Evolutionary conservation across 108 stramenopile species (phyloP), one percentile per base, ranked within the genome.

Genomic region (Nitzschia putrida): DNA sequence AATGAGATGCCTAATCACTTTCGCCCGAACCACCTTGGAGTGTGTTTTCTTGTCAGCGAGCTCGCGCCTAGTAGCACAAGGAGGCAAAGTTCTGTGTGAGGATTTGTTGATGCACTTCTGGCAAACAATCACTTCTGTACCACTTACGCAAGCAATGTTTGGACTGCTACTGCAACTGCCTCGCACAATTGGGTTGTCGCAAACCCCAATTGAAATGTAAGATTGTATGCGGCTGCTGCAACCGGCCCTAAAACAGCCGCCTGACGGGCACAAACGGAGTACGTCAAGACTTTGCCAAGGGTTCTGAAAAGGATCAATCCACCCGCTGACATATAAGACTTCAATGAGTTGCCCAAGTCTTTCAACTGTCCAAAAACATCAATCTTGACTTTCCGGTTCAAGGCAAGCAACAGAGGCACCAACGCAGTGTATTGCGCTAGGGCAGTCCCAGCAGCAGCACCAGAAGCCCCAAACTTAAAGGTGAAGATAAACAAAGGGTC

Each of bases 141-240:
- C 18, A 76, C 74, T 68, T 69, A 76, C 18, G 95, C 92, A 18
- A 94, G 53, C 0, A 94, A 67, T 23, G 92, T 88, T 61, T 96
- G 95, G 1, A 90, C 88, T 13, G 76, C 76, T 8, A 77, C 76
- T n/a, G 76, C 76, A 26, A 77, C 76, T 57, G 93, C 83, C 68
- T 95, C 96, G 66, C 94, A 95, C 18, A 95, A 86, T 78, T 97
- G 96, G 14, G 96, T 95, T 9, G 93, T 95, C 0, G 94, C 96
- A 69, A 95, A 92, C 23, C 96, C 96, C 8, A 97, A 68, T 76
- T 95, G 92, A 66, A 97, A 97, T 0, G 92, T 94, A 0, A 97
- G 76, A 65, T 92, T 92, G 82, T 97, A 94, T 0, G 92, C 94
- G 9, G 96, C 96, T 9, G 92, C 91, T 16, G 84, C 77, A 3